Evolutionary conservation across 495 filamentous ascomycete genomes (phyloP).

Genomic region (Ascodesmis nigricans): DNA sequence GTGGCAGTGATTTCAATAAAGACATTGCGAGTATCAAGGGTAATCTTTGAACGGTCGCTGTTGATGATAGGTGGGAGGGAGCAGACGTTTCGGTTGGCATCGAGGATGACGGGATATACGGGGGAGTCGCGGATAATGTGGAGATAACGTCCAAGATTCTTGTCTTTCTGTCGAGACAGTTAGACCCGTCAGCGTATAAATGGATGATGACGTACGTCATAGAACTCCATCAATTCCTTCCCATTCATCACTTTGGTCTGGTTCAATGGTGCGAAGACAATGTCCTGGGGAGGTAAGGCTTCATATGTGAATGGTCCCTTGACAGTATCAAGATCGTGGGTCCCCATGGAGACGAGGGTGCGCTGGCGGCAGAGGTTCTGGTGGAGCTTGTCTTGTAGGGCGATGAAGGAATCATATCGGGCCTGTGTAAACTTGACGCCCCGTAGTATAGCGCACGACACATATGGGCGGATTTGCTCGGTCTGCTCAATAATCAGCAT

Average conservation of each 20-base stretch:
- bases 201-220: conserved; percentile 37
- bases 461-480: conserved; percentile 56
- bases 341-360: conserved; percentile 86
- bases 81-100: conserved; percentile 68
- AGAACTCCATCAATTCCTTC: conserved; percentile 79
- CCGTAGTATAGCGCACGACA: conserved; percentile 69
- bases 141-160: conserved; percentile 53
- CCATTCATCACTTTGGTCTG: conserved; percentile 72
- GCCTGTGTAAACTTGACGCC: conserved; percentile 78
- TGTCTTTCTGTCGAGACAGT: conserved; percentile 39
- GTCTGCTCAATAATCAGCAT: too few species aligned
- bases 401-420: conserved; percentile 91
- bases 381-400: conserved; percentile 92
- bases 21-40: conserved; percentile 65
- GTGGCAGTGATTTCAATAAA: conserved; percentile 97
- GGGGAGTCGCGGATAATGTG: conserved; percentile 86
- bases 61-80: conserved; percentile 97
- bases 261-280: conserved; percentile 78
- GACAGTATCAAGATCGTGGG: conserved; percentile 85
- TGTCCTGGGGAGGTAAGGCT: conserved; percentile 73
- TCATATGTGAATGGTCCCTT: conserved; percentile 94
- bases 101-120: conserved; percentile 91
- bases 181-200: conserved; percentile 4
- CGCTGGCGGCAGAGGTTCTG: conserved; percentile 84
- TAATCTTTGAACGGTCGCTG: conserved; percentile 88